Conservation (phyloP, 805 yeast genomes). For the Torulaspora delbrueckii region DNA sequence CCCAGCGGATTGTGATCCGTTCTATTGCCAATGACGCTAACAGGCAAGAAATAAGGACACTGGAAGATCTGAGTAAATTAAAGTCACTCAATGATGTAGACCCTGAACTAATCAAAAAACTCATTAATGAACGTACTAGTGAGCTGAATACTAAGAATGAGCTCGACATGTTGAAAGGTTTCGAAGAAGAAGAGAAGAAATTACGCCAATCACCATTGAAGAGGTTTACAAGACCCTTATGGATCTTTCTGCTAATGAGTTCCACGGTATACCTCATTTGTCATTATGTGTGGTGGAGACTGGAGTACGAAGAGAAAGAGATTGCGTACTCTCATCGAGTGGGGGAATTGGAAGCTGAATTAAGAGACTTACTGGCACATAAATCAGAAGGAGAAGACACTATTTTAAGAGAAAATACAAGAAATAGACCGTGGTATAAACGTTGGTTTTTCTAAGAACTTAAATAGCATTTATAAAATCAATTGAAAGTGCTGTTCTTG, state of each 20-base stretch:
- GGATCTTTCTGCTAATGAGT: conserved; percentile 33
- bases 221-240: conserved; percentile 28
- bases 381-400: background rate
- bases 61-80: conserved; percentile 33
- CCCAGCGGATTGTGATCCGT: background rate
- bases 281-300: conserved; percentile 31
- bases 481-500: conserved; percentile 22
- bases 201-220: conserved; percentile 18
- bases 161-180: conserved; percentile 24
- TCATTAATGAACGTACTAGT: conserved; percentile 31
- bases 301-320: conserved; percentile 29
- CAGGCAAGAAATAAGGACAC: conserved; percentile 17
- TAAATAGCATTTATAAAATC: background rate
- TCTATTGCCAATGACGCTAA: conserved; percentile 1
- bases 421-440: conserved; percentile 15
- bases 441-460: conserved; percentile 17
- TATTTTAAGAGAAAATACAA: background rate
- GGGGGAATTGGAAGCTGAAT: conserved; percentile 18
- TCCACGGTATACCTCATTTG: conserved; percentile 28
- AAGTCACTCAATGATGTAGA: conserved; percentile 32
- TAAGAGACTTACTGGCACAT: conserved; percentile 10
- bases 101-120: conserved; percentile 29
- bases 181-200: conserved; percentile 20
- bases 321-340: conserved; percentile 18
- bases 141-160: conserved; percentile 30